phyloP scores from a whole-genome alignment of 345 rosid genomes.

The Citrus maxima region DNA sequence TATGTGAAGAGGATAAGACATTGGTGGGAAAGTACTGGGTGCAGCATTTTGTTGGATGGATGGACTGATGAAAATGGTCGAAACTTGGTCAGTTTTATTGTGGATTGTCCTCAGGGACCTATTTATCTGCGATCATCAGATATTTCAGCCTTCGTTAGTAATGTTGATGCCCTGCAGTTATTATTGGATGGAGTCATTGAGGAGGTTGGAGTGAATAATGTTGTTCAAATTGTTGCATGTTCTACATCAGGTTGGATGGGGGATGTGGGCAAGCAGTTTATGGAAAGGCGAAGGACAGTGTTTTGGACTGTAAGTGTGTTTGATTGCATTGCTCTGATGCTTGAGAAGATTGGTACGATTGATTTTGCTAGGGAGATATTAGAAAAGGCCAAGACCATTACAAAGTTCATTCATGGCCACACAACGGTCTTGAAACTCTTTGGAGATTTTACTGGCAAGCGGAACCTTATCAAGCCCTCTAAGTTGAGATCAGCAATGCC shows the following conservation, averaged over 20 bases:
- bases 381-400: conserved; percentile 36
- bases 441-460: conserved; percentile 19
- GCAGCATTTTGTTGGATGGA: conserved; percentile 65
- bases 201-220: conserved; percentile 49
- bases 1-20: conserved; percentile 36
- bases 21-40: conserved; percentile 57
- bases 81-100: conserved; percentile 47
- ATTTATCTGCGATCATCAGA: conserved; percentile 47
- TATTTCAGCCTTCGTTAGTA: conserved; percentile 25
- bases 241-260: conserved; percentile 56
- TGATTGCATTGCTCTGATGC: conserved; percentile 57
- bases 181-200: conserved; percentile 39
- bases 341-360: conserved; percentile 33
- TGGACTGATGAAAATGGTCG: conserved; percentile 52
- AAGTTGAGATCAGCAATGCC: conserved; percentile 36
- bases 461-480: conserved; percentile 32
- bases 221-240: conserved; percentile 48
- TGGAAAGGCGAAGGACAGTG: conserved; percentile 20
- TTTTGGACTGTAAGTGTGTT: conserved; percentile 64
- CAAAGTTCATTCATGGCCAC: conserved; percentile 33
- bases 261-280: conserved; percentile 36
- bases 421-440: conserved; percentile 24
- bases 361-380: conserved; percentile 21
- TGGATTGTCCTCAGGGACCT: conserved; percentile 49
- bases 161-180: conserved; percentile 26